Conservation (phyloP, 1,284 basidiomycete species). For the Malassezia yamatoensis region DNA sequence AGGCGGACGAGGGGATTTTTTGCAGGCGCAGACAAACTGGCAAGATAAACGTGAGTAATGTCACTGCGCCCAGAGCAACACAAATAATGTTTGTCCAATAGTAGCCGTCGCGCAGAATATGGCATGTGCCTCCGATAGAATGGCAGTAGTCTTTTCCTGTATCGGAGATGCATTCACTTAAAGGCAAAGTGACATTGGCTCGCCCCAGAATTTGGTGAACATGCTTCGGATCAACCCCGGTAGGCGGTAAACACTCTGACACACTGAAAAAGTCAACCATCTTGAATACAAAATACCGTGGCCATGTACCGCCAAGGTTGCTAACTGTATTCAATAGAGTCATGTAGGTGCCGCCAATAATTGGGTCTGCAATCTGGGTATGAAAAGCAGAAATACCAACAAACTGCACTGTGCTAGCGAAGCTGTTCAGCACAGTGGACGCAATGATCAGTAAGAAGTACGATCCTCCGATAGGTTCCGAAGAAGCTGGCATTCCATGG, state of each 20-base stretch:
- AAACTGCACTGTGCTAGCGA: slow-evolving; percentile 92
- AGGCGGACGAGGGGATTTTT: slow-evolving; percentile 46
- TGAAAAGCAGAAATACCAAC: slow-evolving; percentile 98
- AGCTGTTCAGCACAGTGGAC: slow-evolving; percentile 73
- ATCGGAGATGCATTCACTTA: slow-evolving; percentile 37
- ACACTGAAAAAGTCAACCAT: slow-evolving; percentile 41
- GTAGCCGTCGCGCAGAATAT: slow-evolving; percentile 80
- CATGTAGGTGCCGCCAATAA: slow-evolving; percentile 65
- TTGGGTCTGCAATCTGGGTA: slow-evolving; percentile 86
- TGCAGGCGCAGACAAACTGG: slow-evolving; percentile 76
- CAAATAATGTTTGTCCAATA: slow-evolving; percentile 75
- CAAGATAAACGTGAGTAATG: slow-evolving; percentile 67
- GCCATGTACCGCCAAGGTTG: slow-evolving; percentile 97
- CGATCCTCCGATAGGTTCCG: slow-evolving; percentile 55
- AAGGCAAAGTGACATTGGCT: neutral
- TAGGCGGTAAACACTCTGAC: slow-evolving; percentile 27
- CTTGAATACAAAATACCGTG: slow-evolving; percentile 81
- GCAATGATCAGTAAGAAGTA: slow-evolving; percentile 72
- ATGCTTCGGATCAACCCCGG: slow-evolving; percentile 7
- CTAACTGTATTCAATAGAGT: slow-evolving; percentile 85
- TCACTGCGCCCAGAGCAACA: slow-evolving; percentile 61
- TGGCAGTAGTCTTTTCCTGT: slow-evolving; percentile 67
- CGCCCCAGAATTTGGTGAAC: slow-evolving; percentile 15
- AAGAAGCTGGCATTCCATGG: slow-evolving; percentile 68
- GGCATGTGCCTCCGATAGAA: slow-evolving; percentile 66